These are phyloP conservation scores for Sporisorium iseilematis-ciliati DNA, from an alignment of 1,284 basidiomycete species.

Conservation along the genomic window DNA sequence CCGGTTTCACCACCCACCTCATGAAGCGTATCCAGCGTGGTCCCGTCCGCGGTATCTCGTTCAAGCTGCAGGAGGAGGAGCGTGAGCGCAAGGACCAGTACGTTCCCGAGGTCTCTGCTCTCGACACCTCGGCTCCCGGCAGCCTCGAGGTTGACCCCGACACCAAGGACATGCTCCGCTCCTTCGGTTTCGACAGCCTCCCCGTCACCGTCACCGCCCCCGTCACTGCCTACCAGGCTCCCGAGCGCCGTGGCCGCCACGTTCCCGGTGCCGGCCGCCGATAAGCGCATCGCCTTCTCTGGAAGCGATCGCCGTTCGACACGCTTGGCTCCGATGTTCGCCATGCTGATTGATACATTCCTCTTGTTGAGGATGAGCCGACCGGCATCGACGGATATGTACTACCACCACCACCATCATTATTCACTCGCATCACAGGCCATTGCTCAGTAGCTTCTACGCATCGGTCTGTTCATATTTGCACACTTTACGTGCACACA, in stretches of 20 bases:
- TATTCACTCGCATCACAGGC: slow-evolving; percentile 19
- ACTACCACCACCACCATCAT: slow-evolving; percentile 36
- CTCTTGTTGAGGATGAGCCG: neutral
- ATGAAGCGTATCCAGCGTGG: slow-evolving; percentile 99
- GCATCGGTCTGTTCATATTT: slow-evolving; percentile 6
- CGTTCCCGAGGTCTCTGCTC: slow-evolving; percentile 69
- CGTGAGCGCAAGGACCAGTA: slow-evolving; percentile 86
- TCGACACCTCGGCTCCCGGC: slow-evolving; percentile 66
- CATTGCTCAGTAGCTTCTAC: neutral
- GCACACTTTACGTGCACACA: slow-evolving; percentile 16
- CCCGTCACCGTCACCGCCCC: slow-evolving; percentile 68
- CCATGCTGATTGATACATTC: neutral
- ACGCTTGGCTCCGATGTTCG: slow-evolving; percentile 15
- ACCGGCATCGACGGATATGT: slow-evolving; percentile 24
- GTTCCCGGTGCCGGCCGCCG: slow-evolving; percentile 68
- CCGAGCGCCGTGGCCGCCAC: slow-evolving; percentile 67
- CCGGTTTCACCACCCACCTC: slow-evolving; percentile 99
- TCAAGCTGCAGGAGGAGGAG: slow-evolving; percentile 99
- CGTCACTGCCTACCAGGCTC: slow-evolving; percentile 64
- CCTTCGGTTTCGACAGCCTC: slow-evolving; percentile 68
- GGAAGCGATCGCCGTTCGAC: neutral
- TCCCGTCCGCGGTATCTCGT: slow-evolving; percentile 99
- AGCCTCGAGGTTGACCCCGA: slow-evolving; percentile 69
- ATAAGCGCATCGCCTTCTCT: slow-evolving; percentile 45
- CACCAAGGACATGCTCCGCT: slow-evolving; percentile 69